Evolutionary conservation across 2,329 filamentous ascomycete genomes (phyloP).

Genomic region (Cercospora sp.): DNA sequence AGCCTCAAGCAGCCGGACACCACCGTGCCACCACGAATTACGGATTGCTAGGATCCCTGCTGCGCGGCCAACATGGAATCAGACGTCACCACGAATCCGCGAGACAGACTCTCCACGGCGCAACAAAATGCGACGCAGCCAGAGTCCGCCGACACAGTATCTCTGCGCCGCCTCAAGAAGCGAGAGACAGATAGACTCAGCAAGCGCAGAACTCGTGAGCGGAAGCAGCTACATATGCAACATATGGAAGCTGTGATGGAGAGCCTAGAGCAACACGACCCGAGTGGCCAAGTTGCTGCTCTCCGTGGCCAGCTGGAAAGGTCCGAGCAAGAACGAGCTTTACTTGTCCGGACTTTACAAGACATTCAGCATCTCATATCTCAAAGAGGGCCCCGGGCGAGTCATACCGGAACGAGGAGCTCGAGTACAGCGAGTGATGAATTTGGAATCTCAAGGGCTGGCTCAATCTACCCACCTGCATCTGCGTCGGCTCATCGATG

Average conservation of each 20-base stretch:
- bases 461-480: neutral
- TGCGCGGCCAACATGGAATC: neutral
- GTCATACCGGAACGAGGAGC: neutral
- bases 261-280: neutral
- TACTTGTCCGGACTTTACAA: neutral
- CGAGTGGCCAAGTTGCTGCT: neutral
- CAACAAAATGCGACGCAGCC: neutral
- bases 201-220: neutral
- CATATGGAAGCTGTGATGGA: neutral
- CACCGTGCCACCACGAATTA: neutral
- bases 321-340: neutral
- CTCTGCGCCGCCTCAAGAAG: neutral
- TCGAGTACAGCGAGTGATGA: neutral
- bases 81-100: neutral
- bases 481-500: neutral
- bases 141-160: neutral
- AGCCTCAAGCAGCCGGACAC: neutral
- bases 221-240: neutral
- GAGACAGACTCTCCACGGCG: neutral
- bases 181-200: neutral
- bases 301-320: neutral
- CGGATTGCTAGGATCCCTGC: neutral
- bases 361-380: neutral
- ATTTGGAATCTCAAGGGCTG: neutral
- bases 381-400: neutral